These are phyloP conservation scores for Aspergillus sp. DNA, from an alignment of 2,329 filamentous ascomycete genomes.

Conservation along the genomic window DNA sequence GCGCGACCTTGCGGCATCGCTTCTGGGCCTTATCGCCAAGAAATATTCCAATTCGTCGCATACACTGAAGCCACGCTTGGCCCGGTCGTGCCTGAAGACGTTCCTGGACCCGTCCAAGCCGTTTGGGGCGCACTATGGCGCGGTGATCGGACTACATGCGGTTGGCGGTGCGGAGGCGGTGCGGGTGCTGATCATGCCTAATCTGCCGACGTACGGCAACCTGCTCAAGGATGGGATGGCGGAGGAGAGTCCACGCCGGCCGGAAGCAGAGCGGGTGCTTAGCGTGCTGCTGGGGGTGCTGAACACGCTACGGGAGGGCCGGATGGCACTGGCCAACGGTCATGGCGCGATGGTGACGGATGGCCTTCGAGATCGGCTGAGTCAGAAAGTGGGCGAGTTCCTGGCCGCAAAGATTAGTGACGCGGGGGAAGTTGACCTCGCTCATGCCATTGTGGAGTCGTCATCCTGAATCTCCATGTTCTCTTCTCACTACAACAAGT, in stretches of 20 bases:
- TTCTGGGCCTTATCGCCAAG: conserved; percentile 75
- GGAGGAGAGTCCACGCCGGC: conserved; percentile 52
- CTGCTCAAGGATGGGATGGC: conserved; percentile 59
- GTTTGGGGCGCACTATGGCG: conserved; percentile 83
- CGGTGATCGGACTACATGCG: conserved; percentile 75
- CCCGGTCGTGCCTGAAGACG: conserved; percentile 87
- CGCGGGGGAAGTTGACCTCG: conserved; percentile 43
- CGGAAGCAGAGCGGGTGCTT: conserved; percentile 64
- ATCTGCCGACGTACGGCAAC: conserved; percentile 64
- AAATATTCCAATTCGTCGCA: conserved; percentile 82
- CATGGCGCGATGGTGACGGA: conserved; percentile 39
- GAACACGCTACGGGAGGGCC: conserved; percentile 54
- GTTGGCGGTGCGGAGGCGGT: conserved; percentile 71
- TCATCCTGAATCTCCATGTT: conserved; percentile 11
- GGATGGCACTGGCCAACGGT: conserved; percentile 43
- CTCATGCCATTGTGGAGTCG: conserved; percentile 40
- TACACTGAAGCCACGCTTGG: conserved; percentile 82
- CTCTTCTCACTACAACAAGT: too few relatives aligned
- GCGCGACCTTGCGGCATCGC: conserved; percentile 78
- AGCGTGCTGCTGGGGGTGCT: conserved; percentile 59
- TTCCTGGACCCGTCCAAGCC: conserved; percentile 86
- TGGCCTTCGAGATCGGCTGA: conserved; percentile 40
- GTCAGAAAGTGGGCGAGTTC: conserved; percentile 45
- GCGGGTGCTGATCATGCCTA: conserved; percentile 66
- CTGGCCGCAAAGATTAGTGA: conserved; percentile 46